Evolutionary conservation across 202 grass and related monocot genomes (phyloP).

Genomic region (Bolboschoenoplectus hybrid): DNA sequence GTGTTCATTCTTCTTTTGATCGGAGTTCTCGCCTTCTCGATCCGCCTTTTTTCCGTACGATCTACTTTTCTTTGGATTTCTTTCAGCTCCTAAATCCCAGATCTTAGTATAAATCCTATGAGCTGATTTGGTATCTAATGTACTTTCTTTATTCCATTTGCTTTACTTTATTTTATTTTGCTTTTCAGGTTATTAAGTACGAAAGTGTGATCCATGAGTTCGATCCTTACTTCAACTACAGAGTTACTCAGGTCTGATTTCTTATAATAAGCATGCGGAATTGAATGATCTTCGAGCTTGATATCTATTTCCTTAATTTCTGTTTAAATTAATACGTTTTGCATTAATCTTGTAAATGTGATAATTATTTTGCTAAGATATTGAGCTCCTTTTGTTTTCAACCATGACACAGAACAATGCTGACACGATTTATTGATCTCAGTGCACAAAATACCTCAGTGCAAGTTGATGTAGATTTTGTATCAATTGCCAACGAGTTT

Average conservation of each 20-base stretch:
- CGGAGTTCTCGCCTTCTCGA: conserved; percentile 94
- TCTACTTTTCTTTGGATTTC: conserved; percentile 29
- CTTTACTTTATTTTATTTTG: conserved; percentile 13
- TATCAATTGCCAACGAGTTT: conserved; percentile 5
- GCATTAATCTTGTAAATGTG: conserved; percentile 14
- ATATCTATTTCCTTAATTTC: neutral
- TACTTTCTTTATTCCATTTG: neutral
- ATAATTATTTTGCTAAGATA: conserved; percentile 4
- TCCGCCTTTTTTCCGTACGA: conserved; percentile 99
- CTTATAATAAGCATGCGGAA: neutral
- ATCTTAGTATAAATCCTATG: neutral
- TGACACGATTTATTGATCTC: conserved; percentile 12
- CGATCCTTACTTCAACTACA: conserved; percentile 99
- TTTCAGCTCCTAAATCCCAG: conserved; percentile 17
- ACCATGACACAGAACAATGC: neutral
- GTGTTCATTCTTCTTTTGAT: conserved; percentile 90
- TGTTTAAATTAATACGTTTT: neutral
- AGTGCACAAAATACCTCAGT: neutral
- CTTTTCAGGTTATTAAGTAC: conserved; percentile 91
- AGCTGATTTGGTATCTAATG: conserved; percentile 24
- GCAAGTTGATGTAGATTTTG: conserved; percentile 26
- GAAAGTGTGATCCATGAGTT: conserved; percentile 99
- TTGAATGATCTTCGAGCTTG: neutral
- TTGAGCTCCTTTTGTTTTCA: neutral
- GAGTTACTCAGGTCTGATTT: conserved; percentile 89